Conservation (phyloP, 371 early-diverging fungal species). For the Mortierella sp. region DNA sequence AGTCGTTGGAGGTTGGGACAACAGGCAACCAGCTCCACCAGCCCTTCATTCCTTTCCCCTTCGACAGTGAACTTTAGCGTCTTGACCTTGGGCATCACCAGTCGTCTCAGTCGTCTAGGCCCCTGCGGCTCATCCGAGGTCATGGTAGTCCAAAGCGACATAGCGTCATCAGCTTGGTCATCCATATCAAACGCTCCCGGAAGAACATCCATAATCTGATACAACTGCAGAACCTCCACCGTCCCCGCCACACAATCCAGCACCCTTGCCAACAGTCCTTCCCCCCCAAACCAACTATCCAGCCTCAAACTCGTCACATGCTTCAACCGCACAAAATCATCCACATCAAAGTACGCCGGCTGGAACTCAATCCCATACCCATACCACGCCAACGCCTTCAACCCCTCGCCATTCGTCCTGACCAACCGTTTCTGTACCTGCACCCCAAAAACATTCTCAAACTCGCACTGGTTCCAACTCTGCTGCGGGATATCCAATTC, state of each 20-base stretch:
- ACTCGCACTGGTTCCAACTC: background rate
- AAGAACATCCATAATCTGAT: background rate
- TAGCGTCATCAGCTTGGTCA: background rate
- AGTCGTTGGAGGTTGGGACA: background rate
- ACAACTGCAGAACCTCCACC: background rate
- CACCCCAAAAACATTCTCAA: background rate
- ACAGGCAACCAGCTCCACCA: background rate
- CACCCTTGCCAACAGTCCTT: conserved; percentile 9
- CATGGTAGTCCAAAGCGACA: background rate
- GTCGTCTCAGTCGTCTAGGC: background rate
- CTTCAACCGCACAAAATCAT: background rate
- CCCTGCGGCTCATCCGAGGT: no score
- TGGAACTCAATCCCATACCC: background rate
- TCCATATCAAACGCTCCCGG: background rate
- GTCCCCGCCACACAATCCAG: conserved; percentile 2
- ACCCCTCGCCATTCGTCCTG: background rate
- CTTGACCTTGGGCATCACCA: background rate
- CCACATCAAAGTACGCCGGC: background rate
- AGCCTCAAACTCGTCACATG: background rate
- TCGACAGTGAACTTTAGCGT: background rate
- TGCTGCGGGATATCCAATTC: conserved; percentile 2
- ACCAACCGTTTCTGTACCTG: conserved; percentile 1
- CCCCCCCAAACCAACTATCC: background rate
- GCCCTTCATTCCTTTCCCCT: background rate
- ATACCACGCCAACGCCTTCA: background rate